Evolutionary conservation across 805 yeast species (phyloP).

Genomic region (Ogataea corticis): DNA sequence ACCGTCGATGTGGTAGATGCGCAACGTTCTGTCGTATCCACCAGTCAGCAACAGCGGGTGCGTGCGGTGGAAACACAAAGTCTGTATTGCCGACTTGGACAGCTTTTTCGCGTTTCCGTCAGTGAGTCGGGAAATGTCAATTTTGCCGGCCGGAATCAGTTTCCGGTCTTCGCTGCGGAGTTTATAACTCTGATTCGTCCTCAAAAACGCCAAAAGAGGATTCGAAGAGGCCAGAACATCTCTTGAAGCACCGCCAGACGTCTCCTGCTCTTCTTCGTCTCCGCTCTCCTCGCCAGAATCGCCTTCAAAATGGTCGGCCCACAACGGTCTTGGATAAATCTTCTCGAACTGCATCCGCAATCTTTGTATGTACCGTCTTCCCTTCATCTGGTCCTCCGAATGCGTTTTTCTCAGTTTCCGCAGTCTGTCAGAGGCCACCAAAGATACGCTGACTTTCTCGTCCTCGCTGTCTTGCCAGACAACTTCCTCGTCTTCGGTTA

Average conservation of each 20-base stretch:
- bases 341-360: conserved; percentile 63
- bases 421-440: conserved; percentile 57
- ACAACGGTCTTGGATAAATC: conserved; percentile 79
- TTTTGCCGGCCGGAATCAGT: conserved; percentile 64
- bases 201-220: conserved; percentile 35
- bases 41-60: conserved; percentile 85
- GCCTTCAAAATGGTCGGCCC: conserved; percentile 66
- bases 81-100: conserved; percentile 81
- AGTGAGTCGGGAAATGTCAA: conserved; percentile 78
- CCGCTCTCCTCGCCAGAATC: conserved; percentile 44
- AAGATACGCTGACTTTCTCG: conserved; percentile 64
- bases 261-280: conserved; percentile 9
- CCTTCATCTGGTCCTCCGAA: conserved; percentile 35
- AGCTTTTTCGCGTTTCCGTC: conserved; percentile 78
- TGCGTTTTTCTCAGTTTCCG: conserved; percentile 69
- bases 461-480: conserved; percentile 95
- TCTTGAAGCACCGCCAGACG: conserved; percentile 15
- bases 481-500: conserved; percentile 29
- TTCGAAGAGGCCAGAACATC: conserved; percentile 30
- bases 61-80: conserved; percentile 79
- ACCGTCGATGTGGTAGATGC: conserved; percentile 91
- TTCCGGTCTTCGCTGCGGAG: conserved; percentile 38
- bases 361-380: conserved; percentile 34
- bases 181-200: conserved; percentile 33
- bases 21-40: conserved; percentile 86